These are phyloP conservation scores for Barnettozyma populi DNA, from an alignment of 805 yeast species.

Conservation along the genomic window DNA sequence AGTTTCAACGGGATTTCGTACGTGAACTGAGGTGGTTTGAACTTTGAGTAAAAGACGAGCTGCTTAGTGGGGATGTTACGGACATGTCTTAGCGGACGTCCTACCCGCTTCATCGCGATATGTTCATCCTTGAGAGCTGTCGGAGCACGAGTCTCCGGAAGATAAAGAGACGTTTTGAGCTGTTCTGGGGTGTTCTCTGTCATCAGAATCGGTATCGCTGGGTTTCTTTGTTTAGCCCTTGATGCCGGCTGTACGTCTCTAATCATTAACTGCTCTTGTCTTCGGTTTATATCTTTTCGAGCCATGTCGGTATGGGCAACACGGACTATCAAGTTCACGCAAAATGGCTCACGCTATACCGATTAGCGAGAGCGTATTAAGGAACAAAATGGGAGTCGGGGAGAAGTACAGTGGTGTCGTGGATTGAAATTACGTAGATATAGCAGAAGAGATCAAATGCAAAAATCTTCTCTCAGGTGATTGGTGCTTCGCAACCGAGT, in stretches of 20 bases:
- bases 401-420: no score
- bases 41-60: constrained; percentile 36
- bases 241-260: constrained; percentile 4
- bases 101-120: constrained; percentile 31
- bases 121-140: constrained; percentile 8
- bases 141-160: constrained; percentile 14
- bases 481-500: no score
- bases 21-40: constrained; percentile 37
- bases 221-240: background rate
- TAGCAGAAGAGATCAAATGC: no score
- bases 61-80: constrained; percentile 45
- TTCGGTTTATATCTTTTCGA: background rate
- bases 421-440: no score
- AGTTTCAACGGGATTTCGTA: constrained; percentile 43
- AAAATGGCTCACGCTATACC: background rate
- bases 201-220: background rate
- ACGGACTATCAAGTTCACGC: background rate
- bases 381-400: no score
- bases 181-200: constrained; percentile 6
- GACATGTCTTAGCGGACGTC: constrained; percentile 46
- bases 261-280: background rate
- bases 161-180: constrained; percentile 1
- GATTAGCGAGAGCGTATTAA: no score
- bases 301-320: background rate
- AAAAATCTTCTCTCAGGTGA: no score